phyloP scores from a whole-genome alignment of 208 protist species.

The Blechomonas ayalai region DNA sequence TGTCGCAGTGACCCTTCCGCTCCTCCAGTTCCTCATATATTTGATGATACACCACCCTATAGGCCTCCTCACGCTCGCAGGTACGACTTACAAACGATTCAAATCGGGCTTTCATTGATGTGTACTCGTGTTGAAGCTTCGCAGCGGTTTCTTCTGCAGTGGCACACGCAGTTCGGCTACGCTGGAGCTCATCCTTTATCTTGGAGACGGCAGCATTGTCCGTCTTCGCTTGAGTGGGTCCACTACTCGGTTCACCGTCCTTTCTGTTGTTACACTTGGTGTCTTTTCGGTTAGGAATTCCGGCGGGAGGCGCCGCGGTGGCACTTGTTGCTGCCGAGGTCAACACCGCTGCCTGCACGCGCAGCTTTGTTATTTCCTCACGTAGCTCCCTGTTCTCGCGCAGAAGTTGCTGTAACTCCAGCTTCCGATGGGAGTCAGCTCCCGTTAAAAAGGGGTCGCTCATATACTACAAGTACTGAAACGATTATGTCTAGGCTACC shows the following conservation, averaged over 20 bases:
- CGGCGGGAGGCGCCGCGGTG: no score
- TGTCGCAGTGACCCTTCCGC: constrained; percentile 12
- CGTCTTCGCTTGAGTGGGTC: no score
- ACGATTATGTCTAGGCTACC: no score
- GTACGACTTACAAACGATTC: constrained; percentile 54
- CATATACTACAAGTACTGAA: no score
- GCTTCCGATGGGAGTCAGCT: constrained; percentile 8
- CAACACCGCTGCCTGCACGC: constrained; percentile 15
- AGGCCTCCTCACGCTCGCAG: constrained; percentile 63
- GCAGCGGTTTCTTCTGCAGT: no score
- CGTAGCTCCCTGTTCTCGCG: constrained; percentile 58
- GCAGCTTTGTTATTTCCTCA: constrained; percentile 33
- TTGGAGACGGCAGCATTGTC: constrained; percentile 1
- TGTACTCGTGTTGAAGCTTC: no score
- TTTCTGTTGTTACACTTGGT: no score
- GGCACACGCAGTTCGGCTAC: no score
- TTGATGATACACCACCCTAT: constrained; percentile 41
- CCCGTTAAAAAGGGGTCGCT: no score
- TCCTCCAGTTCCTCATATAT: constrained; percentile 39
- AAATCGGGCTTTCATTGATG: constrained; percentile 38
- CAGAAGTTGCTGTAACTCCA: constrained; percentile 39
- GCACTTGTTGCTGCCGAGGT: neutral
- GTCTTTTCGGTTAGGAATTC: no score
- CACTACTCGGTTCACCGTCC: no score
- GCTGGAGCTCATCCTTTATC: constrained; percentile 10